Percentiles rank a stretch among this genome's conserved stretches.
Evolutionary conservation across 768 basidiomycete species (phyloP).

Genomic region (Auriculariales sp.): DNA sequence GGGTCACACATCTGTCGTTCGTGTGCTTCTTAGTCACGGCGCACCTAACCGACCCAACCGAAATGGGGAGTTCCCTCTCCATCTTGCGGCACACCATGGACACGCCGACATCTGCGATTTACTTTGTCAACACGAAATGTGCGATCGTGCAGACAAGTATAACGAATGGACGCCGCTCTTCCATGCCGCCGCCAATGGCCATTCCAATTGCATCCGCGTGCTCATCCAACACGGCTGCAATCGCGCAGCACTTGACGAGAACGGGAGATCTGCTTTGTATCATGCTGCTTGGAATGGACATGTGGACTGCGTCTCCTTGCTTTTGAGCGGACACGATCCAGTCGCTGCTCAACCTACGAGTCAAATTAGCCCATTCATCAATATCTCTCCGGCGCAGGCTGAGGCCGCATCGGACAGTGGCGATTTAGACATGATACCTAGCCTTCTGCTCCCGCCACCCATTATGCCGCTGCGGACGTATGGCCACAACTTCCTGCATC

Average conservation of each 20-base stretch:
- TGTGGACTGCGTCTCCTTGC: slow-evolving; percentile 44
- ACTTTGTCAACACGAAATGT: slow-evolving; percentile 59
- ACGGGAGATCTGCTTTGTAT: slow-evolving; percentile 72
- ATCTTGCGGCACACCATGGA: slow-evolving; percentile 87
- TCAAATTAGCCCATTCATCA: slow-evolving; percentile 3
- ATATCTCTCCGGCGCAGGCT: slow-evolving; percentile 14
- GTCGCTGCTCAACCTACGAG: slow-evolving; percentile 10
- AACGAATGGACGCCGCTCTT: slow-evolving; percentile 97
- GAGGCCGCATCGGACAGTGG: slow-evolving; percentile 37
- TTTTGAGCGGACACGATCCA: slow-evolving; percentile 27
- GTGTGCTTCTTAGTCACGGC: slow-evolving; percentile 61
- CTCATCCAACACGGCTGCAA: slow-evolving; percentile 69
- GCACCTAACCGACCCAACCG: slow-evolving; percentile 73
- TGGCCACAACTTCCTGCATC: slow-evolving; percentile 90
- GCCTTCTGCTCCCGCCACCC: slow-evolving; percentile 88
- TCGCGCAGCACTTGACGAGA: slow-evolving; percentile 68
- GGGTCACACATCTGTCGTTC: slow-evolving; percentile 73
- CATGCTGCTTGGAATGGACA: slow-evolving; percentile 97
- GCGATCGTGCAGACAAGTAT: slow-evolving; percentile 88
- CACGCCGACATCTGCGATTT: slow-evolving; percentile 73
- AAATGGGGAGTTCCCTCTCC: slow-evolving; percentile 94
- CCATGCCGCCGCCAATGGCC: slow-evolving; percentile 85
- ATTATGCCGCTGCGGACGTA: slow-evolving; percentile 98
- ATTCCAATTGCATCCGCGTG: slow-evolving; percentile 54
- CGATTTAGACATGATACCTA: slow-evolving; percentile 83